Conservation (phyloP, 176 grass and related monocot genomes). For the Olyra latifolia region DNA sequence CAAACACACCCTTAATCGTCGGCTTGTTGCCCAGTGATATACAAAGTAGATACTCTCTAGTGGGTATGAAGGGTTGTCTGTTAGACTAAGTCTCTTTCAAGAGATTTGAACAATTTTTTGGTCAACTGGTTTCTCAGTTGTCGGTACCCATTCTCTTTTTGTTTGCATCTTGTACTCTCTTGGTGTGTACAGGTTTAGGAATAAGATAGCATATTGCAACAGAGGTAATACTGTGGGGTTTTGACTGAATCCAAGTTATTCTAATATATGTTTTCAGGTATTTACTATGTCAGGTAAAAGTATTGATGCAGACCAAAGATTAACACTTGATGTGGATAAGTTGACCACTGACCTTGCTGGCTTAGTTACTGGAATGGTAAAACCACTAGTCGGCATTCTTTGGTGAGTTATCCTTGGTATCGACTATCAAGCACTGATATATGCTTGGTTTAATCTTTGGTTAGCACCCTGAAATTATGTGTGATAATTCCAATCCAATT, state of each 20-base stretch:
- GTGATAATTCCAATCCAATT: slow-evolving; percentile 31
- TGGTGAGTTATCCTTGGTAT: slow-evolving; percentile 61
- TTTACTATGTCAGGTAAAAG: slow-evolving; percentile 81
- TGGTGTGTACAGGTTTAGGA: slow-evolving; percentile 15
- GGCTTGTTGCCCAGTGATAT: not conserved
- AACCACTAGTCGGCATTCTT: slow-evolving; percentile 93
- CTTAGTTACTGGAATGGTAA: slow-evolving; percentile 98
- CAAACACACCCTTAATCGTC: too few relatives aligned
- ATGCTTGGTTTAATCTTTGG: slow-evolving; percentile 9
- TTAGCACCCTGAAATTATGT: slow-evolving; percentile 22
- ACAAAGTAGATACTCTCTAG: not conserved
- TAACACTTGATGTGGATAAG: slow-evolving; percentile 94
- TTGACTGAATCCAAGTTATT: slow-evolving; percentile 23
- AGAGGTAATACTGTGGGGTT: not conserved
- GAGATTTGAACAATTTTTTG: slow-evolving; percentile 16
- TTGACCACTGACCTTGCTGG: slow-evolving; percentile 93
- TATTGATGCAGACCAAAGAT: slow-evolving; percentile 95
- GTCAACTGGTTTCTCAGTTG: slow-evolving; percentile 9
- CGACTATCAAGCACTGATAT: not conserved
- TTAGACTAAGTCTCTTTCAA: not conserved
- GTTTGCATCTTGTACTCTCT: not conserved
- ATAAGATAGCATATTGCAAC: slow-evolving; percentile 17
- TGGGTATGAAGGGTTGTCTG: not conserved
- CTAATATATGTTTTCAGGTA: slow-evolving; percentile 61
- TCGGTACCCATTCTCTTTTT: slow-evolving; percentile 1